These are phyloP conservation scores for Claviceps digitariae DNA, from an alignment of 2,329 filamentous ascomycete species.

Conservation along the genomic window DNA sequence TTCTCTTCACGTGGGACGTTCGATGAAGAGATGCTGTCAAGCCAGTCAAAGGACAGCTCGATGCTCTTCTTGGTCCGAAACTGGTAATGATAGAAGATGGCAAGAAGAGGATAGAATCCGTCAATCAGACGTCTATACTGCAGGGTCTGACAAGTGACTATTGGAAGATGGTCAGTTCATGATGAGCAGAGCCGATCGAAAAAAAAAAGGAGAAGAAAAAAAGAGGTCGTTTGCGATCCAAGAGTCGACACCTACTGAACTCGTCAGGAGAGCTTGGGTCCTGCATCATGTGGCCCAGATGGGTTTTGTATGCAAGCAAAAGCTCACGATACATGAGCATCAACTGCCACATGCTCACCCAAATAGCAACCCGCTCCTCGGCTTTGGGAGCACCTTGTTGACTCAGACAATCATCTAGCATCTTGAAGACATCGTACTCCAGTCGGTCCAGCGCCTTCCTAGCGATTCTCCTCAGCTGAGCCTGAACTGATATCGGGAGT, in stretches of 20 bases:
- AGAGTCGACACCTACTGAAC: constrained; percentile 6
- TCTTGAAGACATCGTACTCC: constrained; percentile 26
- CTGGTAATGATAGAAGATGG: constrained; percentile 27
- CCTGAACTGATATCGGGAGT: constrained; percentile 27
- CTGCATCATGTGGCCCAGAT: constrained; percentile 13
- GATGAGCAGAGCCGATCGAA: not conserved
- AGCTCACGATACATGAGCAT: constrained; percentile 35
- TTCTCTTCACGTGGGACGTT: constrained; percentile 14
- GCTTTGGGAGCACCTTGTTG: constrained; percentile 25
- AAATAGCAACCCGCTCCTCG: constrained; percentile 29
- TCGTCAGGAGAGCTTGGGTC: constrained; percentile 11
- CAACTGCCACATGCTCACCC: constrained; percentile 35
- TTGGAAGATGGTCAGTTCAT: not conserved
- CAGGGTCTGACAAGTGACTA: constrained; percentile 9
- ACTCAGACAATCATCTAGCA: constrained; percentile 25
- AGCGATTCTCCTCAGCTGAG: constrained; percentile 26
- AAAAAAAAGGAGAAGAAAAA: too few relatives aligned
- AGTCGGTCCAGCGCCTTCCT: constrained; percentile 21
- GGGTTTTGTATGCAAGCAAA: constrained; percentile 17
- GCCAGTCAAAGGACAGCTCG: constrained; percentile 25
- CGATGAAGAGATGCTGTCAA: constrained; percentile 17
- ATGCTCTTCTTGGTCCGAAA: constrained; percentile 27
- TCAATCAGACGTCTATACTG: constrained; percentile 18
- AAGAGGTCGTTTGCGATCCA: too few relatives aligned
- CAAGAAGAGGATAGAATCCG: constrained; percentile 23